These are phyloP conservation scores for Lepiota venenata DNA, from an alignment of 768 basidiomycete genomes.

Conservation along the genomic window DNA sequence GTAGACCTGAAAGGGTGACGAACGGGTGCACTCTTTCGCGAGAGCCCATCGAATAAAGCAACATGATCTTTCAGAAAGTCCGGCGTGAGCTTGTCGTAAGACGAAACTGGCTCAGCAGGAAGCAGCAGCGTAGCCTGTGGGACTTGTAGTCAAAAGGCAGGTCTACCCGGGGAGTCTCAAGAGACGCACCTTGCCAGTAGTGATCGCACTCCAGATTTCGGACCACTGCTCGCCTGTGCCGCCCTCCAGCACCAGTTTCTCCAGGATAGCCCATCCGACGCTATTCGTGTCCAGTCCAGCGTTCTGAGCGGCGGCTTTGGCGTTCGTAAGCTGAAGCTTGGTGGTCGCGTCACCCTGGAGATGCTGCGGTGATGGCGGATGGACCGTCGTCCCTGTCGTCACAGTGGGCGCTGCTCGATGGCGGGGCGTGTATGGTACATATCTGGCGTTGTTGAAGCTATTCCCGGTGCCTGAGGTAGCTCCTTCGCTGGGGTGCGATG, in stretches of 20 bases:
- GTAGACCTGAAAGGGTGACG: constrained; percentile 82
- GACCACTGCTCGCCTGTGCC: constrained; percentile 62
- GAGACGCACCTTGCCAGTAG: constrained; percentile 59
- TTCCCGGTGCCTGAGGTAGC: constrained; percentile 13
- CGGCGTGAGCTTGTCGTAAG: constrained; percentile 55
- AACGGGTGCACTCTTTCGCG: constrained; percentile 46
- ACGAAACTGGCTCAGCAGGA: constrained; percentile 57
- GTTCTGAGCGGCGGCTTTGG: constrained; percentile 69
- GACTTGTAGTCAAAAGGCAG: no score
- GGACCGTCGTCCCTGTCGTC: constrained; percentile 48
- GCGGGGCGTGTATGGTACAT: constrained; percentile 76
- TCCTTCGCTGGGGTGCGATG: constrained; percentile 12
- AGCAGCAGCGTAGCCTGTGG: constrained; percentile 83
- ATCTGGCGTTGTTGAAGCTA: constrained; percentile 36
- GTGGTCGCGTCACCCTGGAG: constrained; percentile 58
- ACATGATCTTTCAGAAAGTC: constrained; percentile 87
- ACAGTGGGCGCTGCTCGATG: constrained; percentile 50
- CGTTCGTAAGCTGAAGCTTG: constrained; percentile 66
- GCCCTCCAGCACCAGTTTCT: constrained; percentile 54
- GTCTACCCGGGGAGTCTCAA: no score
- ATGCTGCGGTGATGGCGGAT: constrained; percentile 41
- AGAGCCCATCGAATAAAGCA: constrained; percentile 54
- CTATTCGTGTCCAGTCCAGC: constrained; percentile 57
- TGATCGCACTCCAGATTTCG: constrained; percentile 63
- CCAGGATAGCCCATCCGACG: constrained; percentile 76